Conservation (phyloP, 176 grass and related monocot species). For the Aegilops bicornis region DNA sequence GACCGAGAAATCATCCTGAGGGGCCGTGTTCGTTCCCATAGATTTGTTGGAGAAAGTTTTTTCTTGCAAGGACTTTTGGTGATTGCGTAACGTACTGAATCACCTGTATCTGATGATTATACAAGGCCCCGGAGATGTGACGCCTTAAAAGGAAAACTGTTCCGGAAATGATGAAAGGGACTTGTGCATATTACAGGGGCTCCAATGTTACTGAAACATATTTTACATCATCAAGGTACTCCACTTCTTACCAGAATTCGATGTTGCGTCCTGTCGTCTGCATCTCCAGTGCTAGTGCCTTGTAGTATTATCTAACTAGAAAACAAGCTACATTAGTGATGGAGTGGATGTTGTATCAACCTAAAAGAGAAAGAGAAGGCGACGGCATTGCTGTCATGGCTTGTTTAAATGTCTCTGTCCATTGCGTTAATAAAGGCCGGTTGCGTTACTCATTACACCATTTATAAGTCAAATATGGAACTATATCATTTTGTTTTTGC, state of each 20-base stretch:
- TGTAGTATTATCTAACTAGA: not conserved
- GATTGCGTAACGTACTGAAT: not conserved
- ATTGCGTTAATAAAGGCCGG: not conserved
- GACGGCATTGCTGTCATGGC: not conserved
- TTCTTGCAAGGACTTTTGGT: slow-evolving; percentile 79
- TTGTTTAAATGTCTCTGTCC: not conserved
- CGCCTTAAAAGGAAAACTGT: not conserved
- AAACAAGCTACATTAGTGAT: not conserved
- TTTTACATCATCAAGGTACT: not conserved
- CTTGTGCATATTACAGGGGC: not conserved
- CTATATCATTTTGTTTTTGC: too few relatives aligned
- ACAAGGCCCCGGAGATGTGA: not conserved
- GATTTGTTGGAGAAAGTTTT: slow-evolving; percentile 45
- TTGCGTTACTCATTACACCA: not conserved
- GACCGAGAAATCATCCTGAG: slow-evolving; percentile 59
- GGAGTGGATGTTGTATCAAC: not conserved
- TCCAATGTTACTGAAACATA: not conserved
- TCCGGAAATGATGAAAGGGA: not conserved
- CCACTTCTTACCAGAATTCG: not conserved
- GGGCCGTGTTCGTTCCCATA: slow-evolving; percentile 65
- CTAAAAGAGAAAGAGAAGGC: not conserved
- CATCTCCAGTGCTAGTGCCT: not conserved
- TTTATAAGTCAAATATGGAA: not conserved
- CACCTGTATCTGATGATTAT: not conserved
- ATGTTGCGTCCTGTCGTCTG: not conserved